Evolutionary conservation across 768 basidiomycete species (phyloP).

Genomic region (Vararia minispora): DNA sequence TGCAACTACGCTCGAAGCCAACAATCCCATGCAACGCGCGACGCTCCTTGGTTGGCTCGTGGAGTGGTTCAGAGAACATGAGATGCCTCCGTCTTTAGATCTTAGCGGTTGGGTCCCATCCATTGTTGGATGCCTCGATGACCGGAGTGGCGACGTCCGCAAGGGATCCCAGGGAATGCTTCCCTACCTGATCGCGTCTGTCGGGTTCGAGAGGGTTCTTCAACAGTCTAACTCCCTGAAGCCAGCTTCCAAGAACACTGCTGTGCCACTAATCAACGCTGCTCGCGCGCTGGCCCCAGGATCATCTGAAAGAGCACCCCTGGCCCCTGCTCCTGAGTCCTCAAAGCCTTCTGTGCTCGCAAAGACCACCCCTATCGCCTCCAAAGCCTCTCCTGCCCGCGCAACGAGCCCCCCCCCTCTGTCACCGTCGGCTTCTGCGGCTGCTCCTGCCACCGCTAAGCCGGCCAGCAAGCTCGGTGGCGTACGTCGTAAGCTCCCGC

Average conservation of each 20-base stretch:
- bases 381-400: slow-evolving; percentile 15
- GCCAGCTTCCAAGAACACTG: slow-evolving; percentile 78
- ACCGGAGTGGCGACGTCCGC: slow-evolving; percentile 83
- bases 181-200: slow-evolving; percentile 58
- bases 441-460: slow-evolving; percentile 27
- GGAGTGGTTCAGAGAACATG: slow-evolving; percentile 65
- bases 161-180: slow-evolving; percentile 82
- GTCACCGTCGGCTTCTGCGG: slow-evolving; percentile 28
- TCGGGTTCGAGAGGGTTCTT: slow-evolving; percentile 79
- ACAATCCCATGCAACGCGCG: slow-evolving; percentile 81
- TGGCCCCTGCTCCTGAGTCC: slow-evolving; percentile 16
- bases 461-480: slow-evolving; percentile 42
- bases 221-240: slow-evolving; percentile 81
- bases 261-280: slow-evolving; percentile 81
- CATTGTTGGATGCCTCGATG: slow-evolving; percentile 74
- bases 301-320: slow-evolving; percentile 14
- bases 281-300: slow-evolving; percentile 44
- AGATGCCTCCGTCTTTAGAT: slow-evolving; percentile 46
- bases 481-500: slow-evolving; percentile 64
- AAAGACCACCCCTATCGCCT: slow-evolving; percentile 14
- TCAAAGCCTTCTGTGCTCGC: slow-evolving; percentile 11
- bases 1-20: slow-evolving; percentile 68
- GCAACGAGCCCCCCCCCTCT: slow-evolving; percentile 32
- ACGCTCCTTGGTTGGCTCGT: slow-evolving; percentile 71
- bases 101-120: slow-evolving; percentile 55